These are phyloP conservation scores for Holtermannia corniformis DNA, from an alignment of 768 basidiomycete species.

Conservation along the genomic window DNA sequence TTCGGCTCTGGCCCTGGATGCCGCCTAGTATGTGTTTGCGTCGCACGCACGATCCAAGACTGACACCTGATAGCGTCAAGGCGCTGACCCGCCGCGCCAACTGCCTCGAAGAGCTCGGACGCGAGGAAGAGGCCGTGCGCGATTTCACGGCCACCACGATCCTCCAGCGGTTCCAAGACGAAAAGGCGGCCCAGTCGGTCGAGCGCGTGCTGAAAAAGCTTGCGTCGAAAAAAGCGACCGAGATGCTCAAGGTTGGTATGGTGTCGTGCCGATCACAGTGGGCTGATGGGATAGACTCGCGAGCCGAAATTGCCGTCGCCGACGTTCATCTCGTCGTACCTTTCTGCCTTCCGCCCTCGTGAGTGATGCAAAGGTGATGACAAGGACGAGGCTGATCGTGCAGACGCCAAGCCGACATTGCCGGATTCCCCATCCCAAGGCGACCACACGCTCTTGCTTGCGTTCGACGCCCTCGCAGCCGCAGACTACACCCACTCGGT, in stretches of 20 bases:
- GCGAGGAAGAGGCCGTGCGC: constrained; percentile 65
- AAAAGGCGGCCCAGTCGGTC: constrained; percentile 63
- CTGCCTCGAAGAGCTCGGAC: constrained; percentile 67
- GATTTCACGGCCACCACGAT: constrained; percentile 97
- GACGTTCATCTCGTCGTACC: constrained; percentile 90
- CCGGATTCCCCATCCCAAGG: constrained; percentile 68
- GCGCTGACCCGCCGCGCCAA: constrained; percentile 73
- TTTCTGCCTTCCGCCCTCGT: constrained; percentile 91
- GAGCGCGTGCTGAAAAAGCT: constrained; percentile 87
- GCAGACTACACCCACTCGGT: constrained; percentile 74
- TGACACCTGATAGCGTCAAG: constrained; percentile 55
- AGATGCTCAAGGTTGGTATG: constrained; percentile 54
- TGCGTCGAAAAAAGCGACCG: constrained; percentile 59
- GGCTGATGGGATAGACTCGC: constrained; percentile 47
- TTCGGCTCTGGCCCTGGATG: constrained; percentile 71
- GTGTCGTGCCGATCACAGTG: not conserved
- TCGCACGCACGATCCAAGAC: not conserved
- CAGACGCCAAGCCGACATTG: constrained; percentile 60
- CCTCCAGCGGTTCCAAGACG: constrained; percentile 82
- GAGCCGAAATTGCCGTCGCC: constrained; percentile 75
- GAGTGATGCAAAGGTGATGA: constrained; percentile 35
- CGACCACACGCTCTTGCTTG: constrained; percentile 70
- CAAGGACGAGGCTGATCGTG: not conserved
- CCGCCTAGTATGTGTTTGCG: constrained; percentile 48
- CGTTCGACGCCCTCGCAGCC: constrained; percentile 72